Percentiles rank a stretch among this genome's conserved stretches.
phyloP scores from a whole-genome alignment of 2,329 filamentous ascomycete species.

The Arthrobotrys megalospora region DNA sequence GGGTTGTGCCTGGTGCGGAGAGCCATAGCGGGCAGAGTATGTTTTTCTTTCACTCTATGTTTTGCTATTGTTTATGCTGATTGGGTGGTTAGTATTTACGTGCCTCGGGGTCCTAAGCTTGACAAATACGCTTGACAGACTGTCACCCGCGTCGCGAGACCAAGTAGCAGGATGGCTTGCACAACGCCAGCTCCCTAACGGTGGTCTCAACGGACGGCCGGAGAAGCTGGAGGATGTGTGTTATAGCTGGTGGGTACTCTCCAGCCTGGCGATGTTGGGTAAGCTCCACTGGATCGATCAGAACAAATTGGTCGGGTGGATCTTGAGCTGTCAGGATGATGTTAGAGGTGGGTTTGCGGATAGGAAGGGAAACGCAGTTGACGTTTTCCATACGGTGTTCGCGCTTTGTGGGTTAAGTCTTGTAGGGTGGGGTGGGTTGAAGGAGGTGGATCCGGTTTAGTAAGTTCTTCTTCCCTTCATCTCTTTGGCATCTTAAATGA shows the following conservation, averaged over 20 bases:
- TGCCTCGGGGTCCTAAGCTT: conserved; percentile 91
- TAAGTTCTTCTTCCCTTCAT: conserved; percentile 68
- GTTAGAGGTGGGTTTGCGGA: conserved; percentile 89
- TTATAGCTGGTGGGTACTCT: conserved; percentile 99
- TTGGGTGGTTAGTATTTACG: conserved; percentile 76
- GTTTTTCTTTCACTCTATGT: conserved; percentile 5
- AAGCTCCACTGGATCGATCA: conserved; percentile 94
- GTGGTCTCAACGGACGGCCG: conserved; percentile 91
- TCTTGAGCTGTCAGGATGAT: conserved; percentile 88
- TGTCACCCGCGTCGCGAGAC: conserved; percentile 76
- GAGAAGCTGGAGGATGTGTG: conserved; percentile 98
- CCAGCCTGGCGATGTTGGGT: conserved; percentile 89
- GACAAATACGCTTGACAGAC: conserved; percentile 82
- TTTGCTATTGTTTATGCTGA: not conserved
- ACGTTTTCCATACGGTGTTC: conserved; percentile 96
- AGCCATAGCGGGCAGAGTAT: conserved; percentile 88
- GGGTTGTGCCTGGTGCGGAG: conserved; percentile 88
- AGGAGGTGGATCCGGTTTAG: conserved; percentile 90
- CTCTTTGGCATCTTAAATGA: not conserved
- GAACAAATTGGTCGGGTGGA: conserved; percentile 82
- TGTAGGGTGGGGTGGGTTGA: conserved; percentile 81
- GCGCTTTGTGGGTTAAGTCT: conserved; percentile 90
- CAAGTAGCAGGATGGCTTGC: conserved; percentile 90
- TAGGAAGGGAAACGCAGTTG: conserved; percentile 92
- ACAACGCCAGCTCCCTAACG: conserved; percentile 88